Base-by-base conservation (phyloP, 306 rosid genomes). In the Bauhinia variegata region DNA sequence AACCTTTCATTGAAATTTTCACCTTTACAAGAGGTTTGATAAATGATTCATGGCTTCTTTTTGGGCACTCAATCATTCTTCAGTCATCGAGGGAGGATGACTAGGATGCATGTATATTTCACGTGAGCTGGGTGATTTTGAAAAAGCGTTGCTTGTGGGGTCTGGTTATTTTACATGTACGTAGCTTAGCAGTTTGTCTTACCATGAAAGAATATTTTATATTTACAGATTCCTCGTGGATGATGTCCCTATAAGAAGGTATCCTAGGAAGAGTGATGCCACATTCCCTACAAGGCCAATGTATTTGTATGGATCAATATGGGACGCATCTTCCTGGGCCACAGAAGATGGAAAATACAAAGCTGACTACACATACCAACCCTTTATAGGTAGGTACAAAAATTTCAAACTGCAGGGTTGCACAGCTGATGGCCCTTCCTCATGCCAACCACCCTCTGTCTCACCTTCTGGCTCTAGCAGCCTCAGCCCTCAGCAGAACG, bases 281-380 rank as follows among this genome's bases (percentile, higher is more conserved):
- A 93, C 95, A 51, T 93, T 79, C 60, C 99, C 96, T 17, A 16
- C 59, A 52, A 79, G 99, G 52, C 85, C 93, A 61, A 83, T 93
- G 99, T 83, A 85, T 81, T 76, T 77, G 51, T 93, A 88, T 56
- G 99, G 97, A 23, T 88, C 97, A 13, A 88, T 90, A 67, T 90
- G 99, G 99, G 99, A 90, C 74, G 99, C 99, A 37, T 93, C 96
- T 15, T 17, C 83, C 2, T 93, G 99, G 99, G 97, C 99, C 1
- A 90, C 97, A 17, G 96, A 93, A 62, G 77, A 74, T 55, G 99
- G 97, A 42, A 93, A 86, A 79, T 88, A 90, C 95, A 90, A 81
- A 61, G 97, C 91, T 11, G 82, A 93, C 70, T 93, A 93, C 70
- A 69, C 44, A 2, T 88, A 83, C 82, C 92, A 93, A 61, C 99